A percentile compares a stretch with the other conserved stretches of the same genome.
phyloP scores from a whole-genome alignment of 495 filamentous ascomycete genomes.

The Hypoxylon fragiforme region DNA sequence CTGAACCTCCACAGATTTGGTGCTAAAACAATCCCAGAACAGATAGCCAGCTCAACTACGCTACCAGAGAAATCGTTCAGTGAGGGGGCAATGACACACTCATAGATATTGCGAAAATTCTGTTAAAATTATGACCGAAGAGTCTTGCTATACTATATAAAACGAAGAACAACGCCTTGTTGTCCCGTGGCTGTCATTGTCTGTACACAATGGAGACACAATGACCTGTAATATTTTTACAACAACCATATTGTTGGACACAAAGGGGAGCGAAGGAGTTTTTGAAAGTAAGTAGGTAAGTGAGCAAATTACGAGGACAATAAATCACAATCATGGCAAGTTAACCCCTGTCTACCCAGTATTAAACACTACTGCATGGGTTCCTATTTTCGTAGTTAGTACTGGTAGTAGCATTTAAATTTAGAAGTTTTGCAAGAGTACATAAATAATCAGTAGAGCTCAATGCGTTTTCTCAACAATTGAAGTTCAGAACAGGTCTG shows the following conservation, averaged over 20 bases:
- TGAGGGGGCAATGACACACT: not conserved
- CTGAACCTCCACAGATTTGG: constrained; percentile 7
- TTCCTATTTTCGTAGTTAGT: not conserved
- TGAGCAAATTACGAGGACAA: no score
- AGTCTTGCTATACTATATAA: not conserved
- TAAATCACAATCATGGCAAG: no score
- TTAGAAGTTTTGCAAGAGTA: no score
- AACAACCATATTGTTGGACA: not conserved
- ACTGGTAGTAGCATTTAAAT: no score
- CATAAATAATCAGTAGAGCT: constrained; percentile 45
- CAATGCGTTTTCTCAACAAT: constrained; percentile 55
- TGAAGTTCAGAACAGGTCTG: constrained; percentile 62
- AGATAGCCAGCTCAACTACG: not conserved
- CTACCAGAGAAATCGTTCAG: constrained; percentile 6
- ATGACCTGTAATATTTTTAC: not conserved
- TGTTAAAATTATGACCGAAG: not conserved
- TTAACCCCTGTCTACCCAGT: no score
- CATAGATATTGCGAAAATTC: no score
- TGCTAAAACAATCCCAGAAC: not conserved
- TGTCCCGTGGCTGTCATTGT: not conserved
- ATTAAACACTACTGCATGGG: no score
- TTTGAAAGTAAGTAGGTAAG: no score
- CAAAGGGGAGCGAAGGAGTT: no score
- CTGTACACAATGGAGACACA: not conserved
- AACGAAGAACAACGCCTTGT: not conserved